phyloP scores from a whole-genome alignment of 129 eudicot species.

The Escallonia herrerae region DNA sequence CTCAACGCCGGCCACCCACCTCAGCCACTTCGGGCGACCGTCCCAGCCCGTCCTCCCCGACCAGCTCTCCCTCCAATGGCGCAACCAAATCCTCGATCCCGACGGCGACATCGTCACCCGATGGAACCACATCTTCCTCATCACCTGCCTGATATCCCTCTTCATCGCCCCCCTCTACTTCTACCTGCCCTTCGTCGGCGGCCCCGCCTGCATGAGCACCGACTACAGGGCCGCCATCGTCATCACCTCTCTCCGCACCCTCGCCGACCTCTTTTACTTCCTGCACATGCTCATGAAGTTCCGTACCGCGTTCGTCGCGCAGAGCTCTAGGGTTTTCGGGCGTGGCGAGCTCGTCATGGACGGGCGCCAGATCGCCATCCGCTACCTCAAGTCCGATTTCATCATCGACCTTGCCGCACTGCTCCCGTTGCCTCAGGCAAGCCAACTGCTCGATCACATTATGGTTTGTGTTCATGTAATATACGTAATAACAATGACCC shows the following conservation, averaged over 20 bases:
- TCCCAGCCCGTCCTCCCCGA: slow-evolving; percentile 23
- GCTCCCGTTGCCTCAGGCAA: slow-evolving; percentile 87
- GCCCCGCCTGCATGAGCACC: slow-evolving; percentile 58
- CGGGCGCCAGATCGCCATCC: slow-evolving; percentile 38
- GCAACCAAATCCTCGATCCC: slow-evolving; percentile 80
- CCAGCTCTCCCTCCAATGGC: slow-evolving; percentile 50
- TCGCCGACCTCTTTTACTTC: slow-evolving; percentile 55
- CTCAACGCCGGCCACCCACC: slow-evolving; percentile 59
- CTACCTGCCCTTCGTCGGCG: slow-evolving; percentile 71
- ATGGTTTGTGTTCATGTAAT: background rate
- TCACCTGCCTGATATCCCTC: slow-evolving; percentile 60
- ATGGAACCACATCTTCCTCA: slow-evolving; percentile 80
- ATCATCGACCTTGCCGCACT: slow-evolving; percentile 69
- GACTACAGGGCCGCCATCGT: slow-evolving; percentile 42
- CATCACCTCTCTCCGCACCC: slow-evolving; percentile 51
- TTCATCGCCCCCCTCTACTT: slow-evolving; percentile 83
- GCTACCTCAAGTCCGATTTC: slow-evolving; percentile 70
- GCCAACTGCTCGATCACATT: background rate
- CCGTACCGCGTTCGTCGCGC: slow-evolving; percentile 78
- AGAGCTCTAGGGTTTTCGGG: slow-evolving; percentile 79
- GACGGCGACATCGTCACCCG: slow-evolving; percentile 58
- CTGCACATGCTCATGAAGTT: slow-evolving; percentile 71
- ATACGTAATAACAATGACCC: too few relatives aligned
- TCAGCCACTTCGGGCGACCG: slow-evolving; percentile 52
- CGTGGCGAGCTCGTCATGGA: slow-evolving; percentile 93